Base-by-base conservation (phyloP, 2,329 filamentous ascomycete species). In the Pezicula rhizophila region DNA sequence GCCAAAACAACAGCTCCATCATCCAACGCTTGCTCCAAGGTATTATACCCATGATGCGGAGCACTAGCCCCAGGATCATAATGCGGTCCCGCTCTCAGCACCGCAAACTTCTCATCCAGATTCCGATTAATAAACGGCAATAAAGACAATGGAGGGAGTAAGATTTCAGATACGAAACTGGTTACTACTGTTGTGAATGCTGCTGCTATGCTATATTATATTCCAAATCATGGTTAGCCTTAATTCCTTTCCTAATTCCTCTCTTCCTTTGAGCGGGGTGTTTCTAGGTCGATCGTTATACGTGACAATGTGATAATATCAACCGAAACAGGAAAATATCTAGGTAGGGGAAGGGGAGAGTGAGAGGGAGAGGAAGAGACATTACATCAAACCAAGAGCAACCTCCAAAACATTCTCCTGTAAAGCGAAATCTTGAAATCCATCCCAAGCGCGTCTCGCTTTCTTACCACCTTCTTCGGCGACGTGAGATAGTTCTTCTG, bases 321-420 rank as follows among this genome's bases (percentile, higher is more conserved):
- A 35, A 48, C 15, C 10, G 26, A 15, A 40, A 18, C 11, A 31
- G 42, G 35, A 42, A 52, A 20, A 33, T 47, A 44, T 12, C 44
- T 20, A 23, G 23, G 23, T 5, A 23, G 23, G 23, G 23, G 45
- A 26, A 38, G 18, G 33, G 20, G 17, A 15, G n/a, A 37, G 26
- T 17, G 38, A 42, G 25, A 11, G 17, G 45, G 23, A 20, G 12
- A 23, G 23, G 23, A 23, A 11, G 26, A 28, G 8, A 10, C 20
- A 73, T 64, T 61, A 87, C 84, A 89, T 89, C 55, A 89, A 70
- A 56, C 85, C 85, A 57, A 89, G 82, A 14, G 85, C 85, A 51
- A 89, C 85, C 64, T 89, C 82, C 23, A 89, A 74, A 42, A 89
- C 85, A 57, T 89, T 88, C 50, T 86, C 85, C 54, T 85, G 79